Percentiles rank a stretch among this genome's conserved stretches.
Conservation (phyloP, 108 stramenopile species). For the Cyclotella cryptica region DNA sequence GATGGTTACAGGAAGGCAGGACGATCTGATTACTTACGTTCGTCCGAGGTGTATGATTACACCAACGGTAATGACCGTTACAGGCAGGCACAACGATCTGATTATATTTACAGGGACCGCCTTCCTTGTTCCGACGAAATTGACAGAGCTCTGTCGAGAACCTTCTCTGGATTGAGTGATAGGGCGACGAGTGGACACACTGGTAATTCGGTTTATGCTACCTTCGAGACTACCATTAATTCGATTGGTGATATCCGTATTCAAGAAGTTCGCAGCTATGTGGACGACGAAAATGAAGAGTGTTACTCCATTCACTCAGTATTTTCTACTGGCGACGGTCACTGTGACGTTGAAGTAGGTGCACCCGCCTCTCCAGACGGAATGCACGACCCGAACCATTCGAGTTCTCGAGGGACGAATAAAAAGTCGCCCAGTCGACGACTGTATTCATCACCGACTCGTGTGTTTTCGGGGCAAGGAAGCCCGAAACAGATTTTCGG, state of each 20-base stretch:
- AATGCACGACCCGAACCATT: no score
- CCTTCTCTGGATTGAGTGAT: constrained; percentile 4
- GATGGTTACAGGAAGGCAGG: no score
- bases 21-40: neutral
- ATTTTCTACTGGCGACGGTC: no score
- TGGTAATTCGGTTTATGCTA: neutral
- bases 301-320: no score
- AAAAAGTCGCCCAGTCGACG: no score
- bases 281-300: neutral
- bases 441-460: no score
- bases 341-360: no score
- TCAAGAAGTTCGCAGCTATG: neutral
- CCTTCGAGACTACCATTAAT: neutral
- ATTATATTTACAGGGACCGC: neutral
- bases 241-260: neutral
- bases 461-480: no score
- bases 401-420: no score
- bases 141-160: neutral
- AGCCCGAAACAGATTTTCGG: no score
- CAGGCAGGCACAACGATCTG: neutral
- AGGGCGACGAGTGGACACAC: neutral
- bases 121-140: neutral
- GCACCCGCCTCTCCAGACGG: no score
- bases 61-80: neutral
- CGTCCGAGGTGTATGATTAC: neutral